phyloP scores from a whole-genome alignment of 2,329 filamentous ascomycete species.

The Ambrosiella beaveri region DNA sequence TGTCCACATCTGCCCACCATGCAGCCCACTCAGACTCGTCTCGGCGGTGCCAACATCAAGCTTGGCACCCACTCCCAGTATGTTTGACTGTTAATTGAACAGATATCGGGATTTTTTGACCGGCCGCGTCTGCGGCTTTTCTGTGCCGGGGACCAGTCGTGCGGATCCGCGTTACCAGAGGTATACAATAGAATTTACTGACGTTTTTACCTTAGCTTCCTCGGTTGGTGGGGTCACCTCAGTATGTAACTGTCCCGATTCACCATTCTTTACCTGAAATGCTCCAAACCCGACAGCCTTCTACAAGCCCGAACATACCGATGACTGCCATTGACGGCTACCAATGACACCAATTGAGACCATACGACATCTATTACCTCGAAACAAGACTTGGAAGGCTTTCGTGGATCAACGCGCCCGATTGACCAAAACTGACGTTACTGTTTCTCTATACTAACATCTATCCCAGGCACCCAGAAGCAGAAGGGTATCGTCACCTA shows the following conservation, averaged over 20 bases:
- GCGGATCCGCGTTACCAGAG: neutral
- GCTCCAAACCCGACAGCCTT: neutral
- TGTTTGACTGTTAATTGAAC: neutral
- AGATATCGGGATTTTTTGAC: neutral
- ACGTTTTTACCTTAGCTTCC: conserved; percentile 5
- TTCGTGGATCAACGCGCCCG: no score
- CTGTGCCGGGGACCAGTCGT: neutral
- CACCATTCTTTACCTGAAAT: neutral
- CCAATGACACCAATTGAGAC: neutral
- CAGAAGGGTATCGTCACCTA: conserved; percentile 54
- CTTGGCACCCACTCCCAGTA: conserved; percentile 14
- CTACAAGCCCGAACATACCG: neutral
- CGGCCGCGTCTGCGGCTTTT: neutral
- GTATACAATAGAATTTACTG: neutral
- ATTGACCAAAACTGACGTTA: neutral
- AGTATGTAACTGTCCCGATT: conserved; percentile 6
- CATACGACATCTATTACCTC: neutral
- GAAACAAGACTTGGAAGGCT: neutral
- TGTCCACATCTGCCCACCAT: conserved; percentile 20
- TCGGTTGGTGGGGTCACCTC: conserved; percentile 13
- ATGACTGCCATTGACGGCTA: neutral
- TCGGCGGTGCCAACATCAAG: conserved; percentile 17
- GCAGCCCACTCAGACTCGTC: conserved; percentile 29
- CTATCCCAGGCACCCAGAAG: conserved; percentile 32
- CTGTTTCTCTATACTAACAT: neutral